phyloP scores from a whole-genome alignment of 345 rosid genomes.

The Arabis hirsuta region DNA sequence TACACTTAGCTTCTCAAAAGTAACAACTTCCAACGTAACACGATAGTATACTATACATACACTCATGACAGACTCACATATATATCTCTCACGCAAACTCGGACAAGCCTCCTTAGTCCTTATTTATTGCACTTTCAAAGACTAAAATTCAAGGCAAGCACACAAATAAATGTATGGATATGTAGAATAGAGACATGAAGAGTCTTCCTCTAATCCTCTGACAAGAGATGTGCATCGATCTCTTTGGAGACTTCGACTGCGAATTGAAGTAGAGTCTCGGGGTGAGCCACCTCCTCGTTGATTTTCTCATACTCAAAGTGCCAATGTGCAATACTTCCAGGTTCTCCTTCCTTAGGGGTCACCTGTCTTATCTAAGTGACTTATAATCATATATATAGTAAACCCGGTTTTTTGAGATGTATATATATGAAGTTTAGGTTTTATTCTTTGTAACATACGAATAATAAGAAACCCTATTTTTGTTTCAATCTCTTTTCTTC shows the following conservation, averaged over 20 bases:
- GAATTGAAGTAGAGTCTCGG: conserved; percentile 32
- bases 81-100: conserved; percentile 11
- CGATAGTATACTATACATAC: not conserved
- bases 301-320: conserved; percentile 43
- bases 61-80: conserved; percentile 6
- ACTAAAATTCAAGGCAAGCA: not conserved
- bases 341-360: conserved; percentile 15
- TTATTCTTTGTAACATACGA: too few relatives aligned
- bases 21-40: conserved; percentile 5
- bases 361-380: too few relatives aligned
- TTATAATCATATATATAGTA: too few relatives aligned
- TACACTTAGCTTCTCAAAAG: not conserved
- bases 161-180: not conserved
- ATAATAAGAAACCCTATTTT: too few relatives aligned
- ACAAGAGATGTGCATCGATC: conserved; percentile 33
- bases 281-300: conserved; percentile 42
- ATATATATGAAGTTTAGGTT: too few relatives aligned
- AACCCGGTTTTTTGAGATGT: too few relatives aligned
- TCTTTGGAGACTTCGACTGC: conserved; percentile 31
- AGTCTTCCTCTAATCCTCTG: conserved; percentile 6
- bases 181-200: not conserved
- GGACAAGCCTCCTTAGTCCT: conserved; percentile 5
- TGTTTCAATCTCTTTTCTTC: too few relatives aligned
- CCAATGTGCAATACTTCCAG: conserved; percentile 38
- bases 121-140: conserved; percentile 15